Conservation (phyloP, 345 rosid species). For the Cochlearia excelsa region DNA sequence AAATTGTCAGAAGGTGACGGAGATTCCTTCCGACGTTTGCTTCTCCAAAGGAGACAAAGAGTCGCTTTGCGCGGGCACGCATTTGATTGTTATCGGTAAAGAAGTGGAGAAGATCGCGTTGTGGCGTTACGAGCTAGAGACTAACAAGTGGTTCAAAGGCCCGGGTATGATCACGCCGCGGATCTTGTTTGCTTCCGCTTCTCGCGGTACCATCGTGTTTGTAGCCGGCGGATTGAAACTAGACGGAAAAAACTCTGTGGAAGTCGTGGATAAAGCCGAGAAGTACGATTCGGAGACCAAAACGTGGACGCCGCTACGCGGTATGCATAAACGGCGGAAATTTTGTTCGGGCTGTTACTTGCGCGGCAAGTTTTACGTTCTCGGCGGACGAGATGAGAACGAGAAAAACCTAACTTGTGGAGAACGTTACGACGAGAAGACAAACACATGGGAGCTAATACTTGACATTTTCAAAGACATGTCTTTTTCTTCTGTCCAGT, state of each 20-base stretch:
- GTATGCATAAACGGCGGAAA: constrained; percentile 53
- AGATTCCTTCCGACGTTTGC: constrained; percentile 64
- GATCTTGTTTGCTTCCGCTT: constrained; percentile 78
- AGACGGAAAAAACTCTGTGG: constrained; percentile 22
- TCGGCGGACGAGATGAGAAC: constrained; percentile 68
- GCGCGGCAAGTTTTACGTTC: constrained; percentile 64
- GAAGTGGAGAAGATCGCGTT: constrained; percentile 51
- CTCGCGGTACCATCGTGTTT: constrained; percentile 53
- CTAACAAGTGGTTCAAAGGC: constrained; percentile 70
- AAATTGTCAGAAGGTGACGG: constrained; percentile 51
- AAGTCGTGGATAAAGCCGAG: constrained; percentile 60
- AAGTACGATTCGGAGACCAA: constrained; percentile 60
- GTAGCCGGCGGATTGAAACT: constrained; percentile 69
- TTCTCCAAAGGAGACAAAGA: constrained; percentile 66
- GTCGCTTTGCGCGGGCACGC: constrained; percentile 77
- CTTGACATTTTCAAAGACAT: constrained; percentile 52
- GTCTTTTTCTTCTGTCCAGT: constrained; percentile 50
- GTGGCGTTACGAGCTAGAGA: constrained; percentile 75
- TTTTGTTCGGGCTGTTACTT: constrained; percentile 75
- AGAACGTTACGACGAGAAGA: constrained; percentile 59
- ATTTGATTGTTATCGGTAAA: constrained; percentile 69
- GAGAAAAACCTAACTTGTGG: constrained; percentile 54
- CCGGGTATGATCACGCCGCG: constrained; percentile 66
- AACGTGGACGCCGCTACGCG: constrained; percentile 60
- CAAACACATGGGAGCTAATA: constrained; percentile 56